Conservation (phyloP, 2,329 filamentous ascomycete species). For the Dothideomycetes sp. region DNA sequence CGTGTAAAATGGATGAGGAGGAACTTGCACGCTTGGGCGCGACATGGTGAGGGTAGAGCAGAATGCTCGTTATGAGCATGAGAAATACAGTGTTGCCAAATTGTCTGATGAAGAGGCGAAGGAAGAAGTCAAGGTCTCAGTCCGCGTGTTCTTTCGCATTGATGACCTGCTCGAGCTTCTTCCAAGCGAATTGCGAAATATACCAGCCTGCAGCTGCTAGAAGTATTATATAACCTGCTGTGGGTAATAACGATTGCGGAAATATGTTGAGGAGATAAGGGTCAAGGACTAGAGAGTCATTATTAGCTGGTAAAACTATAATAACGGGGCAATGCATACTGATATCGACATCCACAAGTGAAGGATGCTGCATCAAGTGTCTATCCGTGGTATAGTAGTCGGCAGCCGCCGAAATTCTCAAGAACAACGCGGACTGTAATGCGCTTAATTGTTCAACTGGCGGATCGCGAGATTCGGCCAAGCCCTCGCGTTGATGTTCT, state of each 20-base stretch:
- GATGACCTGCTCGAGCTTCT: constrained; percentile 12
- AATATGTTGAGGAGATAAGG: constrained; percentile 72
- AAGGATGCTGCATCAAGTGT: constrained; percentile 63
- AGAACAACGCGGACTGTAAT: constrained; percentile 41
- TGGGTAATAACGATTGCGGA: constrained; percentile 65
- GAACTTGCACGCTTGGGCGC: too few species aligned
- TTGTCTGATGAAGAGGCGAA: too few species aligned
- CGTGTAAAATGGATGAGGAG: constrained; percentile 23
- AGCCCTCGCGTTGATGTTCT: constrained; percentile 7
- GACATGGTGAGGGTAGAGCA: too few species aligned
- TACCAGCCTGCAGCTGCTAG: constrained; percentile 47
- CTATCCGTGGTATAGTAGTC: constrained; percentile 73
- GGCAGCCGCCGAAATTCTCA: constrained; percentile 65
- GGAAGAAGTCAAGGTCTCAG: constrained; percentile 6
- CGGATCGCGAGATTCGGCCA: not conserved
- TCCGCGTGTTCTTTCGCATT: constrained; percentile 10
- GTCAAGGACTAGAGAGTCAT: constrained; percentile 82
- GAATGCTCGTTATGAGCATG: too few species aligned
- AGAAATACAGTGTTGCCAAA: too few species aligned
- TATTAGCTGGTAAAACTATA: too few species aligned
- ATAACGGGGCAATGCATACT: constrained; percentile 34
- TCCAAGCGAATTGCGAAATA: constrained; percentile 35
- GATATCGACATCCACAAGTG: constrained; percentile 64
- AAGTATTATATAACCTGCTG: constrained; percentile 53
- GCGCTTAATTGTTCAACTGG: constrained; percentile 1